Percentiles rank a stretch among this genome's conserved stretches.
Evolutionary conservation across 2,329 filamentous ascomycete genomes (phyloP).

Genomic region (Fusarium udum): DNA sequence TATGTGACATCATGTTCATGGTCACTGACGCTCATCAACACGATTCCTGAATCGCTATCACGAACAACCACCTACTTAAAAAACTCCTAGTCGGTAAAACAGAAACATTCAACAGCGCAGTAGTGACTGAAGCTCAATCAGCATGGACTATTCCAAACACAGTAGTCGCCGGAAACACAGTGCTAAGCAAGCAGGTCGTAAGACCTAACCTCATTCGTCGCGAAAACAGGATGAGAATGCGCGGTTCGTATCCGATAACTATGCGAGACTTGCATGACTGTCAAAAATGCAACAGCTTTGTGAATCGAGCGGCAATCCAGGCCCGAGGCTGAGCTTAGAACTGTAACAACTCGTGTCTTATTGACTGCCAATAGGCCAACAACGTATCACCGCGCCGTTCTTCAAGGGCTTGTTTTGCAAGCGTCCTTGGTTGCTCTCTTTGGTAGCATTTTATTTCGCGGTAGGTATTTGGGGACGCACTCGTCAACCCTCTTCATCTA

Average conservation of each 20-base stretch:
- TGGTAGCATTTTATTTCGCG: accelerated
- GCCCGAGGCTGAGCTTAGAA: not conserved
- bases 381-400: not conserved
- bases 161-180: not conserved
- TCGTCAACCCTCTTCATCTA: not conserved
- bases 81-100: not conserved
- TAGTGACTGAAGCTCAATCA: not conserved
- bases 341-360: not conserved
- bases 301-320: too few species aligned
- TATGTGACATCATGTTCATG: not conserved
- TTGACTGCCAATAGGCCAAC: too few species aligned
- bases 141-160: not conserved
- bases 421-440: not conserved
- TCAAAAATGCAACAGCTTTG: not conserved
- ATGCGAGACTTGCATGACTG: not conserved
- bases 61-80: too few species aligned
- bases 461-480: not conserved
- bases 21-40: not conserved
- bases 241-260: not conserved
- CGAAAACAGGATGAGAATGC: not conserved
- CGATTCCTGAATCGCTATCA: not conserved
- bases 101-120: too few species aligned
- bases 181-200: not conserved
- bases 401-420: not conserved
- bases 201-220: not conserved